Evolutionary conservation across 768 basidiomycete genomes (phyloP).

Genomic region (Lentinus brumalis): DNA sequence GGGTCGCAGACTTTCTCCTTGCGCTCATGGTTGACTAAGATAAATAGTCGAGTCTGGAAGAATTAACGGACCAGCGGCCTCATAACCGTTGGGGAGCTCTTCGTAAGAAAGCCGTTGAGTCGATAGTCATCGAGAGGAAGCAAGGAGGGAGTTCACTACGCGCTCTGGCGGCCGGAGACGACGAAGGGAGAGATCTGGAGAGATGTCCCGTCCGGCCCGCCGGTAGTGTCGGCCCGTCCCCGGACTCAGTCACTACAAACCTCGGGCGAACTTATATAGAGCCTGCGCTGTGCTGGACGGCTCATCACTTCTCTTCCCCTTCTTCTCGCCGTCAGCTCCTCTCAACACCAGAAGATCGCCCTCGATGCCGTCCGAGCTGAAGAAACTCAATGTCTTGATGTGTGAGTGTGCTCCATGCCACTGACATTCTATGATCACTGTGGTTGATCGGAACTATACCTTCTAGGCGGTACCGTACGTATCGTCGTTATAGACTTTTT

Average conservation of each 20-base stretch:
- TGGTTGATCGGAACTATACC: constrained; percentile 11
- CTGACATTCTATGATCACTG: constrained; percentile 19
- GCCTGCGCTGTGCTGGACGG: constrained; percentile 3
- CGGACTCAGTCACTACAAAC: background rate
- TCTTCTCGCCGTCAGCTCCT: background rate
- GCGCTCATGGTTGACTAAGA: no score
- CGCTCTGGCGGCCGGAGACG: no score
- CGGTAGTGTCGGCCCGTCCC: constrained; percentile 6
- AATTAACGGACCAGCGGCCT: no score
- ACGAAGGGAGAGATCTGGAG: no score
- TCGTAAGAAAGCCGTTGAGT: no score
- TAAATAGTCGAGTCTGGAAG: no score
- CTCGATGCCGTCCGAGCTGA: constrained; percentile 43
- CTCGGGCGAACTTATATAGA: constrained; percentile 13
- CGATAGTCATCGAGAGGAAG: no score
- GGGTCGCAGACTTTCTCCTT: no score
- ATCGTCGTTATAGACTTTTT: background rate
- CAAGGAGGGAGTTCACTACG: no score
- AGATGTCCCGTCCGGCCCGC: background rate
- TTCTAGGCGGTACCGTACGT: constrained; percentile 51
- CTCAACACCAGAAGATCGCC: background rate
- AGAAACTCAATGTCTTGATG: constrained; percentile 75
- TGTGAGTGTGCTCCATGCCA: constrained; percentile 51
- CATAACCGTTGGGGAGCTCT: no score
- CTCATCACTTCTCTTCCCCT: background rate